Base-by-base conservation (phyloP, 306 rosid genomes). In the Dicorynia guianensis region DNA sequence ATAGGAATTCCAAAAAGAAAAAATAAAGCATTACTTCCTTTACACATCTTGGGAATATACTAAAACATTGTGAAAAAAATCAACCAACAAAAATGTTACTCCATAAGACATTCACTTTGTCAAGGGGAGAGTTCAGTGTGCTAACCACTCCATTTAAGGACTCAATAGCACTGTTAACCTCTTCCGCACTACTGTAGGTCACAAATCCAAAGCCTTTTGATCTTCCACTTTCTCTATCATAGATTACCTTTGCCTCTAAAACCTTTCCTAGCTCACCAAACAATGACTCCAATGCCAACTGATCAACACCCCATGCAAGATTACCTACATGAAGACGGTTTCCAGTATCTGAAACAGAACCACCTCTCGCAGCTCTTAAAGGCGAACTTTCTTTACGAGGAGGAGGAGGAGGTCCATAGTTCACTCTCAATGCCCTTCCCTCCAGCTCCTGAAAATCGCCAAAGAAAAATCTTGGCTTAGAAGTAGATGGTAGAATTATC, bases 191-290 rank as follows among this genome's bases (percentile, higher is more conserved):
- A 69, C 82, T 54, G 72, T 67, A 92, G 42, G 99, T 92, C 73
- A 95, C 96, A 80, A 95, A 95, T 63, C 99, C 97, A 60, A 95
- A 95, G 33, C 99, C 99, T 80, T 90, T 95, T 30, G 99, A 95
- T 71, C 91, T 87, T 44, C 99, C 99, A 87, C 90, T 95, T n/a
- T 95, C 99, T 83, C 97, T 89, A 67, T 95, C 99, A 72, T 79
- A 92, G 77, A 95, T 84, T 5, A 95, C 99, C 85, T 79, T 92
- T 15, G 99, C 99, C 49, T 95, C 97, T 82, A 95, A 19, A 70
- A 95, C 99, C 70, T 71, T 82, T 56, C 99, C 99, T 55, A 83
- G 87, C 83, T 82, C 97, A 0, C 88, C 71, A 70, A 95, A 95
- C 83, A 95, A 82, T 71, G 72, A 55, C 88, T 90, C 91, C 17